Evolutionary conservation across 2,329 filamentous ascomycete genomes (phyloP).

Genomic region (Ophiostoma ips): DNA sequence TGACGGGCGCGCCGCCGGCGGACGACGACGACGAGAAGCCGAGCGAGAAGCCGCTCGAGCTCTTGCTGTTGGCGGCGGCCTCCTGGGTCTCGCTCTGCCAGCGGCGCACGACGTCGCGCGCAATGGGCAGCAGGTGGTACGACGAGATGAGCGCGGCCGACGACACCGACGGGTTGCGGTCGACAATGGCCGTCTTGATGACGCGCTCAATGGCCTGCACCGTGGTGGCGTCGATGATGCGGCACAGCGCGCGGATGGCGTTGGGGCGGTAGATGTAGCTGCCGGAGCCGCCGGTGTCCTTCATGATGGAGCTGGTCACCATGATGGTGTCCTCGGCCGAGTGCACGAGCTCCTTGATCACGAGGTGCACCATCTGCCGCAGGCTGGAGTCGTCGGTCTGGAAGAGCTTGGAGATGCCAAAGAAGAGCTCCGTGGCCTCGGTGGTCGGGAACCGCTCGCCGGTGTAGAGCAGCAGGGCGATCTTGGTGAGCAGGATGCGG

Average conservation of each 20-base stretch:
- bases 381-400: conserved; percentile 98
- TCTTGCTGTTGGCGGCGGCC: conserved; percentile 81
- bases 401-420: conserved; percentile 97
- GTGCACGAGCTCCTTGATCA: conserved; percentile 92
- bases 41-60: conserved; percentile 76
- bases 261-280: conserved; percentile 91
- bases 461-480: conserved; percentile 88
- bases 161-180: conserved; percentile 95
- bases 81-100: conserved; percentile 99
- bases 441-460: conserved; percentile 94
- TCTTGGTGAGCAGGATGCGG: conserved; percentile 93
- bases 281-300: conserved; percentile 90
- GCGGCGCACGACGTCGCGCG: conserved; percentile 84
- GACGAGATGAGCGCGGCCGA: conserved; percentile 93
- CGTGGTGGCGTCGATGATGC: conserved; percentile 91
- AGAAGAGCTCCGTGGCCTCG: conserved; percentile 96
- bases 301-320: conserved; percentile 99
- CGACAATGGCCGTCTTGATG: conserved; percentile 98
- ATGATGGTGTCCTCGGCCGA: conserved; percentile 99
- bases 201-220: conserved; percentile 96
- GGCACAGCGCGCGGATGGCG: conserved; percentile 86
- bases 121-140: conserved; percentile 93
- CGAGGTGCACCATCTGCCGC: conserved; percentile 96
- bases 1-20: conserved; percentile 48
- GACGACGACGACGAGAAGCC: conserved; percentile 83